Evolutionary conservation across 1,284 basidiomycete genomes (phyloP).

Genomic region (Hymenochaete sp.): DNA sequence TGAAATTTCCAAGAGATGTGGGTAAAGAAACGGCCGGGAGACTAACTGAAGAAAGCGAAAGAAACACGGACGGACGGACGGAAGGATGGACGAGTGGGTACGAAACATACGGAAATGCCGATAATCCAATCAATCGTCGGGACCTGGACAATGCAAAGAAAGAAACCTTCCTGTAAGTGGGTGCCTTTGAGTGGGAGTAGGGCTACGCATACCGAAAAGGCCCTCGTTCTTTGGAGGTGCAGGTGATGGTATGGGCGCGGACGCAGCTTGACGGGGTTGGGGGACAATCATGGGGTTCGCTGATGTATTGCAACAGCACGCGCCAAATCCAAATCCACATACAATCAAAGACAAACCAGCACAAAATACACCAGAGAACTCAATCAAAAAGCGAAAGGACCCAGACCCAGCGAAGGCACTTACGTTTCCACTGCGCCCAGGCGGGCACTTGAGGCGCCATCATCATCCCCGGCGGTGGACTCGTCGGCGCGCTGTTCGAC

Average conservation of each 20-base stretch:
- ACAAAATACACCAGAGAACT: neutral
- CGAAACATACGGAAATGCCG: neutral
- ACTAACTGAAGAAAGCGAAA: neutral
- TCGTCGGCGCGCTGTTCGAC: no score
- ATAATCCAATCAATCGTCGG: neutral
- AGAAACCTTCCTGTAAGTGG: neutral
- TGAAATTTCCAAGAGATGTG: no score
- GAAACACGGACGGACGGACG: neutral
- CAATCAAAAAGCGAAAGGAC: conserved; percentile 13
- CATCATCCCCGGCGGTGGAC: no score
- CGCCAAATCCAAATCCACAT: neutral
- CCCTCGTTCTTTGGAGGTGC: conserved; percentile 38
- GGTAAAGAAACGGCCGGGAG: neutral
- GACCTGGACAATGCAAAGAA: neutral
- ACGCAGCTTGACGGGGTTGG: conserved; percentile 29
- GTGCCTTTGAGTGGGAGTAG: neutral
- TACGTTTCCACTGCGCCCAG: conserved; percentile 73
- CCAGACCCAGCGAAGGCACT: no score
- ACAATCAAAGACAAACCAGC: conserved; percentile 3
- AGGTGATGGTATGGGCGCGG: conserved; percentile 31
- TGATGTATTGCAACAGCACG: conserved; percentile 21
- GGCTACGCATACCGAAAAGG: conserved; percentile 46
- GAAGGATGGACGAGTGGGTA: neutral
- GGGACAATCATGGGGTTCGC: conserved; percentile 52
- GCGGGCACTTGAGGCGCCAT: conserved; percentile 47